Evolutionary conservation across 2,329 filamentous ascomycete genomes (phyloP).

Genomic region (Colletotrichum sp.): DNA sequence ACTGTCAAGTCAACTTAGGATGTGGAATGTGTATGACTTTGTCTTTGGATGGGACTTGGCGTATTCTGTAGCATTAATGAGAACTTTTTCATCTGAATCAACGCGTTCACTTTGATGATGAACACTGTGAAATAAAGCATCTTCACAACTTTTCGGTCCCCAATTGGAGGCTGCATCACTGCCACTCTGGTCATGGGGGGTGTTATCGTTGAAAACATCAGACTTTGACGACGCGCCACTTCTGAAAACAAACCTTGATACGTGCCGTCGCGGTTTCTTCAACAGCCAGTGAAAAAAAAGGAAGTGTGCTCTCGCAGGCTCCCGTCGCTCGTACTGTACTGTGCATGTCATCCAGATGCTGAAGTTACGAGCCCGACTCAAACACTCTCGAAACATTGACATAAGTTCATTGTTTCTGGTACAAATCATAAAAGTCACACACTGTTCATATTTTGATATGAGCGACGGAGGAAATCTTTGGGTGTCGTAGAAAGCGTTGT

Average conservation of each 20-base stretch:
- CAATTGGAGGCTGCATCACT: not conserved
- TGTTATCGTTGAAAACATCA: not conserved
- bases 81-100: fast-evolving
- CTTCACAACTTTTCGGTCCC: not conserved
- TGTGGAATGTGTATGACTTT: not conserved
- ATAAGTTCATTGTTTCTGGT: fast-evolving
- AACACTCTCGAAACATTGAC: not conserved
- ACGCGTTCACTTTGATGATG: not conserved
- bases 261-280: not conserved
- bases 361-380: not conserved
- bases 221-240: fast-evolving
- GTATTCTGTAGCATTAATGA: not conserved
- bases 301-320: not conserved
- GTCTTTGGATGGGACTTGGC: not conserved
- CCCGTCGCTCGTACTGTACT: not conserved
- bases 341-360: not conserved
- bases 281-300: not conserved
- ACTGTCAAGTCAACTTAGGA: not conserved
- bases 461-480: not conserved
- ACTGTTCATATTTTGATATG: not conserved
- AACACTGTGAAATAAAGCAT: not conserved
- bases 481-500: not conserved
- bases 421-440: not conserved
- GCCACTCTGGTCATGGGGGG: not conserved
- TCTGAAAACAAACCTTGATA: not conserved